phyloP scores from a whole-genome alignment of 2,329 filamentous ascomycete genomes.

The Alternaria incomplexa region DNA sequence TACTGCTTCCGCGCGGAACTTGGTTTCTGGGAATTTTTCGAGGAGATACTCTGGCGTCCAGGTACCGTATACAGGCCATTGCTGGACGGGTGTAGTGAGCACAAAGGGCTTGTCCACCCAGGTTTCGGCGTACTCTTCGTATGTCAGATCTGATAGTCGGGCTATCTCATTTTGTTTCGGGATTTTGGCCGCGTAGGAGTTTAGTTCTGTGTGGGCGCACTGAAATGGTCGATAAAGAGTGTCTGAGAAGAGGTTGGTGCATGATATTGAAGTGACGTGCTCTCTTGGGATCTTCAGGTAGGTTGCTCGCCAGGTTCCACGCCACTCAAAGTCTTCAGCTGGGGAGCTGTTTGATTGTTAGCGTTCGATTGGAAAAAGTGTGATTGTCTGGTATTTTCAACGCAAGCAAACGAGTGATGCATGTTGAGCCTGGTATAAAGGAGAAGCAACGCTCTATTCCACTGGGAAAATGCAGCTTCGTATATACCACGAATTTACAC shows the following conservation, averaged over 20 bases:
- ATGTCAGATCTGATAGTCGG: slow-evolving; percentile 70
- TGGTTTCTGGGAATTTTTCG: slow-evolving; percentile 66
- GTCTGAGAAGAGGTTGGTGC: slow-evolving; percentile 85
- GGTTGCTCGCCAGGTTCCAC: slow-evolving; percentile 83
- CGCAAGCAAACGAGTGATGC: not conserved
- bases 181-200: slow-evolving; percentile 72
- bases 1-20: slow-evolving; percentile 89
- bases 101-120: slow-evolving; percentile 89
- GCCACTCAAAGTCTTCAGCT: slow-evolving; percentile 67
- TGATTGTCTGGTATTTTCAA: not conserved
- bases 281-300: slow-evolving; percentile 66
- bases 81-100: slow-evolving; percentile 77
- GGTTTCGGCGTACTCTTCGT: slow-evolving; percentile 72
- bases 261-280: slow-evolving; percentile 67
- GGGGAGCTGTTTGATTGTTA: slow-evolving; percentile 46
- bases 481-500: not conserved
- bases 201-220: slow-evolving; percentile 77
- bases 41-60: slow-evolving; percentile 78
- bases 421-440: not conserved
- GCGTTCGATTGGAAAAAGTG: not conserved
- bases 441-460: not conserved
- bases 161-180: slow-evolving; percentile 75
- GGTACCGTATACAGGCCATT: slow-evolving; percentile 77
- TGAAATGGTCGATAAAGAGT: slow-evolving; percentile 88
- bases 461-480: not conserved